Base-by-base conservation (phyloP, 768 basidiomycete genomes). In the Lactifluus subvellereus region DNA sequence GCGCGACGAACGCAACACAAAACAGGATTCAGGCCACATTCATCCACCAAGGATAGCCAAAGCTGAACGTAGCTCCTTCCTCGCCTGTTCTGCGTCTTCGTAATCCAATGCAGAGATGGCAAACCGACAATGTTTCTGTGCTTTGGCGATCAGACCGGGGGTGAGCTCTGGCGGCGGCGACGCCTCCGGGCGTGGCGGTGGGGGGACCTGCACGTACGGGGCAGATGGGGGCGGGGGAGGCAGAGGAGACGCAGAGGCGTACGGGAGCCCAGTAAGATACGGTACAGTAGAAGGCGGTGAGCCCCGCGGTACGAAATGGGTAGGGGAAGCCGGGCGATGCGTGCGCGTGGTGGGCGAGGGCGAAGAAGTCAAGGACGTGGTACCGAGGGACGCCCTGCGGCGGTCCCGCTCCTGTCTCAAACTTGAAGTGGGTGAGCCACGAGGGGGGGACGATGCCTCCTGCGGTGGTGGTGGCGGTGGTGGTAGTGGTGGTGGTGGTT, bases 61-160 rank as follows among this genome's bases (percentile, higher is more conserved):
- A 14, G 96, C 96, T 40, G 82, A 78, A 67, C 82, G 79, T 67
- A 99, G 74, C 74, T 99, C 94, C 71, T 82, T 87, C 70, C 83
- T 81, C 18, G 96, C 96, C 69, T 91, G 89, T 66, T 89, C 88
- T 10, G 80, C 79, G 73, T 99, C 96, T 71, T 98, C 96, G 72
- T 95, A 98, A 71, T 98, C 94, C 59, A 99, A 78, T n/a, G 97
- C 85, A 35, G 91, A 93, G 61, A 98, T 91, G 7, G 96, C 96
- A 76, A 89, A 97, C 57, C 83, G 82, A 68, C 94, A 94, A 69
- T 95, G 94, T 71, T 91, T 97, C 79, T 99, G 95, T 14, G 84
- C 84, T 65, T 87, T 84, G 20, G 86, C 79, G 30, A 97, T 81
- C 57, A 85, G 71, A 57, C 77, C 77, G 4, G 89, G 84, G 1